Conservation (phyloP, 345 rosid species). For the Syzygium aqueum region DNA sequence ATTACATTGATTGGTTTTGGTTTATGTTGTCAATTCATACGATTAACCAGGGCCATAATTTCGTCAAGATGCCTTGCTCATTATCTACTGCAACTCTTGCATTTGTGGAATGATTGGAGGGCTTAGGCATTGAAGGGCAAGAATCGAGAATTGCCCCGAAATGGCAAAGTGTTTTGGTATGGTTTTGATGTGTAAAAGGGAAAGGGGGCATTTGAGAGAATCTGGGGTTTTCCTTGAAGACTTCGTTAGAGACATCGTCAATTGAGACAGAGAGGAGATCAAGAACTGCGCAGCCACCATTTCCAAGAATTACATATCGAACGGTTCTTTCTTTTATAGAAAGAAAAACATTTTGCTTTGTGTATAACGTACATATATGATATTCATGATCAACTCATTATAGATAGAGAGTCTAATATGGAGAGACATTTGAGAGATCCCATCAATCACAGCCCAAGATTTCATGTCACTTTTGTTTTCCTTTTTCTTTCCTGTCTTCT, state of each 20-base stretch:
- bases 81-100: neutral
- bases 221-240: conserved; percentile 5
- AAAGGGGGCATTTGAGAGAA: neutral
- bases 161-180: neutral
- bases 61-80: neutral
- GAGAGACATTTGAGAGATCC: neutral
- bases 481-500: neutral
- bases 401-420: neutral
- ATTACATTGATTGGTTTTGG: neutral
- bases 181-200: neutral
- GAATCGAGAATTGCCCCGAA: neutral
- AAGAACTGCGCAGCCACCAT: neutral
- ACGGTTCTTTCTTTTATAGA: neutral
- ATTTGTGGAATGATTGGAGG: neutral
- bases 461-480: neutral
- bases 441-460: neutral
- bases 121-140: neutral
- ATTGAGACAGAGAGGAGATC: neutral
- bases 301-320: neutral
- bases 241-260: neutral
- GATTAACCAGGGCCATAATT: neutral
- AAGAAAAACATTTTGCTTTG: neutral
- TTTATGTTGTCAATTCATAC: neutral
- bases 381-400: neutral
- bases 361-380: neutral